Conservation (phyloP, 31 red algal species). For the Endocladia muricata region DNA sequence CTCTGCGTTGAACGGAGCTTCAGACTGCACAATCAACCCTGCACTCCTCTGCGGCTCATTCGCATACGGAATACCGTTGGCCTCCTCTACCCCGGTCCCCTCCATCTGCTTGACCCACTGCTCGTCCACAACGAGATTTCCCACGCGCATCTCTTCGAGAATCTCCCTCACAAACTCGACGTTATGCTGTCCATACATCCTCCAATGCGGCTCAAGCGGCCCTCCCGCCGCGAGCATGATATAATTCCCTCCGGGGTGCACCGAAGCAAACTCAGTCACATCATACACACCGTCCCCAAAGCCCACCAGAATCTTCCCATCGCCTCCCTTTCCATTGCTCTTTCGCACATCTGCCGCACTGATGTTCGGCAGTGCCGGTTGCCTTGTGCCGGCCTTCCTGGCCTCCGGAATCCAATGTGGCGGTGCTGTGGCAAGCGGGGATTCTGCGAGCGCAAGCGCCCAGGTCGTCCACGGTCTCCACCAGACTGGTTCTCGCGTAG, state of each 20-base stretch:
- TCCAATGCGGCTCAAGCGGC: slow-evolving; percentile 53
- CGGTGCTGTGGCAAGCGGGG: background rate
- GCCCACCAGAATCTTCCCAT: slow-evolving; percentile 27
- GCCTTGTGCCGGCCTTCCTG: background rate
- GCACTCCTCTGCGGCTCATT: slow-evolving; percentile 34
- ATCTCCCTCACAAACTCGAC: slow-evolving; percentile 54
- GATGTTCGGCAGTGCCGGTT: slow-evolving; percentile 6
- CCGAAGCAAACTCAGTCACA: slow-evolving; percentile 62
- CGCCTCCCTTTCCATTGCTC: background rate
- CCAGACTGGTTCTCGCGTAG: too few relatives aligned
- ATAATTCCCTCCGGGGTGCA: slow-evolving; percentile 63
- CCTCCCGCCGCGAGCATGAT: slow-evolving; percentile 66
- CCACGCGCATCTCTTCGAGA: slow-evolving; percentile 61
- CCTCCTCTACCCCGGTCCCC: background rate
- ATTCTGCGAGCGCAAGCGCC: background rate
- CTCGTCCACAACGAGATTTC: slow-evolving; percentile 40
- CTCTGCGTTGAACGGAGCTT: slow-evolving; percentile 82
- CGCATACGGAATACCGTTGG: slow-evolving; percentile 24
- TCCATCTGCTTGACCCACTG: background rate
- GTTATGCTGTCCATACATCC: slow-evolving; percentile 57
- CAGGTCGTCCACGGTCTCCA: background rate
- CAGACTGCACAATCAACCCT: slow-evolving; percentile 33
- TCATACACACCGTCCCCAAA: slow-evolving; percentile 66
- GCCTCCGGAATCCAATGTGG: background rate
- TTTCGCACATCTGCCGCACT: slow-evolving; percentile 23